Conservation (phyloP, 2,329 filamentous ascomycete species). For the Sporothrix luriei region DNA sequence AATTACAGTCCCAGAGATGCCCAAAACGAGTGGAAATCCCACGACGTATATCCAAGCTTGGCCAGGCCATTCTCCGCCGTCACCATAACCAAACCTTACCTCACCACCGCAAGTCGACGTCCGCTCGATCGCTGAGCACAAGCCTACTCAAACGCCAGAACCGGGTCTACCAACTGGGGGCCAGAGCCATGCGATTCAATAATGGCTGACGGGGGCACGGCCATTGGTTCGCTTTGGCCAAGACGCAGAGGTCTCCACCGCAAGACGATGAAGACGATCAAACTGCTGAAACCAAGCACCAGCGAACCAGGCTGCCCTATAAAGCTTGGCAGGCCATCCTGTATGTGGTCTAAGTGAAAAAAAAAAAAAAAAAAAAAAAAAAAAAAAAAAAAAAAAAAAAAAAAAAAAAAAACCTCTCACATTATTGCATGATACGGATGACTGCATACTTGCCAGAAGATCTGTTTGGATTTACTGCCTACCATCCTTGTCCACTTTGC, state of each 20-base stretch:
- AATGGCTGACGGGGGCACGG: not conserved
- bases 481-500: not conserved
- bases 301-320: not conserved
- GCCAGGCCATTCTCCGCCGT: not conserved
- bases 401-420: not conserved
- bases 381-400: too few species aligned
- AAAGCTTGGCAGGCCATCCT: not conserved
- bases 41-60: too few species aligned
- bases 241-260: not conserved
- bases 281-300: constrained; percentile 20
- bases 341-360: not conserved
- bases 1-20: too few species aligned
- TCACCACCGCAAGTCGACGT: not conserved
- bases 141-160: not conserved
- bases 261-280: not conserved
- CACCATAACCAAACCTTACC: not conserved
- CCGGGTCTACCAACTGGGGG: not conserved
- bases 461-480: not conserved
- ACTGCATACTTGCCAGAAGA: not conserved
- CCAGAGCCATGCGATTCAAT: not conserved
- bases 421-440: not conserved
- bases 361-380: not conserved
- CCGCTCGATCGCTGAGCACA: not conserved
- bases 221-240: not conserved
- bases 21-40: too few species aligned